These are phyloP conservation scores for Fusarium setosum DNA, from an alignment of 2,329 filamentous ascomycete genomes.

Conservation along the genomic window DNA sequence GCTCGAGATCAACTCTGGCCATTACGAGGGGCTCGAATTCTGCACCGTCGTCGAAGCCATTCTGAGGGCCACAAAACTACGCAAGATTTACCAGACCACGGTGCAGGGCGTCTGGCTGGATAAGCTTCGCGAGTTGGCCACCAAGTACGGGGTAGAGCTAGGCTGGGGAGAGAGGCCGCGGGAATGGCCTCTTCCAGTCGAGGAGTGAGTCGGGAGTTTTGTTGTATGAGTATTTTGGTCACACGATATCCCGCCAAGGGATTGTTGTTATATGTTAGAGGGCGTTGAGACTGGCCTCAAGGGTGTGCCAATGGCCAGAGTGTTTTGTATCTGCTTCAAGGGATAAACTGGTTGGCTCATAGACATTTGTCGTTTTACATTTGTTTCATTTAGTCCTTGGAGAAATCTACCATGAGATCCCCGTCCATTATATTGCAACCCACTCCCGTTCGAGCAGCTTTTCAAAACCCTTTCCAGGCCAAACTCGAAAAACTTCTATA, in stretches of 20 bases:
- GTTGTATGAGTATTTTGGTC: not conserved
- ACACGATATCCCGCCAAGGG: not conserved
- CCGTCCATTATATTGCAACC: not conserved
- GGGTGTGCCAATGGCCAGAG: not conserved
- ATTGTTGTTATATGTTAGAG: not conserved
- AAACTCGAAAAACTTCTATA: slow-evolving; percentile 2
- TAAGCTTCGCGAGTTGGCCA: slow-evolving; percentile 37
- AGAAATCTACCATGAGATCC: no score
- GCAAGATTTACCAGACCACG: slow-evolving; percentile 47
- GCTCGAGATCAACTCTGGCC: slow-evolving; percentile 48
- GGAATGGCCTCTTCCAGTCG: slow-evolving; percentile 47
- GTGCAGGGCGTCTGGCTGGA: slow-evolving; percentile 48
- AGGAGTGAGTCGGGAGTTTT: slow-evolving; percentile 1
- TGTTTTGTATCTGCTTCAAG: no score
- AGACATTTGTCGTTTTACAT: not conserved
- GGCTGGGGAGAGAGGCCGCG: slow-evolving; percentile 45
- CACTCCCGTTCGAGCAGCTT: no score
- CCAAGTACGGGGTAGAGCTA: slow-evolving; percentile 41
- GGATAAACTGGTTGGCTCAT: no score
- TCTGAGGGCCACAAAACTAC: slow-evolving; percentile 46
- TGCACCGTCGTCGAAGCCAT: slow-evolving; percentile 45
- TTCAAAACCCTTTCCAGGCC: not conserved
- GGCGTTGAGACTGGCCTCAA: not conserved
- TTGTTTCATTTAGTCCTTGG: no score
- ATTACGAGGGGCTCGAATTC: slow-evolving; percentile 46